phyloP scores from a whole-genome alignment of 2,329 filamentous ascomycete species.

The Cladosporium sp. region DNA sequence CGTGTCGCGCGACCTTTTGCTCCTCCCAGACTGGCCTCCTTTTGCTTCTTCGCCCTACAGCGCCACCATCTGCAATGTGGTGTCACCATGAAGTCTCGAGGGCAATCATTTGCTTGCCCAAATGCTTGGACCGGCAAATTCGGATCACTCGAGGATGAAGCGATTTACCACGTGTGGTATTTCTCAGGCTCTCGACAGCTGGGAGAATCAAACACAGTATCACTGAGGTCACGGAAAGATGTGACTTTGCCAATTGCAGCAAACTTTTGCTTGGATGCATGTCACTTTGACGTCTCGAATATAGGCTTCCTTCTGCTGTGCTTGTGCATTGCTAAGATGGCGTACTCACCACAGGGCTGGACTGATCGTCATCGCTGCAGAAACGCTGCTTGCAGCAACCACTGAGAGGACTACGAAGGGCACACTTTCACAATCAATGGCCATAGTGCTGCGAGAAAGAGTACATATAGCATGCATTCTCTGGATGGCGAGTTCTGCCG shows the following conservation, averaged over 20 bases:
- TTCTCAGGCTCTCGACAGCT: not conserved
- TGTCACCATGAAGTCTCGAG: not conserved
- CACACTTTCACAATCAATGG: not conserved
- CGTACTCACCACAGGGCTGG: not conserved
- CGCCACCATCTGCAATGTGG: conserved; percentile 9
- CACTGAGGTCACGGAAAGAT: not conserved
- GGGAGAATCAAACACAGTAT: not conserved
- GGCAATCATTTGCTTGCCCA: not conserved
- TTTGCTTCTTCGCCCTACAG: not conserved
- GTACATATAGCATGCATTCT: not conserved
- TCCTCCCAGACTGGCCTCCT: not conserved
- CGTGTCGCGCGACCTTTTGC: conserved; percentile 7
- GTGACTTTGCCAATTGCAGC: not conserved
- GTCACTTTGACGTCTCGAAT: not conserved
- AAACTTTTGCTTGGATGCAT: not conserved
- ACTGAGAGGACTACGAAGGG: not conserved
- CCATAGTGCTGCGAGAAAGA: not conserved
- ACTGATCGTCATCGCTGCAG: not conserved
- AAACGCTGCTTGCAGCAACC: not conserved
- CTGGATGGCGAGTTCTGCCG: not conserved
- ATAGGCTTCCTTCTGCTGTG: not conserved
- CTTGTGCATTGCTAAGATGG: not conserved
- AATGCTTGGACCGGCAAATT: not conserved
- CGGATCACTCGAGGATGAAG: not conserved
- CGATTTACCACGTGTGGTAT: not conserved